Evolutionary conservation across 306 rosid species (phyloP).

Genomic region (Ochetophila trinervis): DNA sequence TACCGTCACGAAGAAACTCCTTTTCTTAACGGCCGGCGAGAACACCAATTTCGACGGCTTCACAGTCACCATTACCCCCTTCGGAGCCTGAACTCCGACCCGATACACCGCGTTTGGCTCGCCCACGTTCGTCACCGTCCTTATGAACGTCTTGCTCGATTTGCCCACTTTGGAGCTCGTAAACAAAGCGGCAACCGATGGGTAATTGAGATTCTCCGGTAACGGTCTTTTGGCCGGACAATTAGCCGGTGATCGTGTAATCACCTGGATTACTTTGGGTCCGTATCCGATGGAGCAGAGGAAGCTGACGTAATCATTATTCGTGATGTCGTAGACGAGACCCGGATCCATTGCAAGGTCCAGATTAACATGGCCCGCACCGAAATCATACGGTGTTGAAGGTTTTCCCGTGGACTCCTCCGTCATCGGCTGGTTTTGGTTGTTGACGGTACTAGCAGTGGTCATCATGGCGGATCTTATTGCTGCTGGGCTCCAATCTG

Average conservation of each 20-base stretch:
- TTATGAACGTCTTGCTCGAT: slow-evolving; percentile 43
- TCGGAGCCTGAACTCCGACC: slow-evolving; percentile 47
- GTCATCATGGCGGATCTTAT: slow-evolving; percentile 91
- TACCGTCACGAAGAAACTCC: slow-evolving; percentile 57
- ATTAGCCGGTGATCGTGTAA: slow-evolving; percentile 42
- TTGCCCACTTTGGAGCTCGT: slow-evolving; percentile 34
- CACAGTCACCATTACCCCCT: slow-evolving; percentile 62
- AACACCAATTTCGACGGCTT: slow-evolving; percentile 66
- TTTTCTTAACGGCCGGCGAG: slow-evolving; percentile 50
- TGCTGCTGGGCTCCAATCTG: slow-evolving; percentile 87
- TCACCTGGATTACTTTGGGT: slow-evolving; percentile 63
- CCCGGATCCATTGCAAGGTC: slow-evolving; percentile 87
- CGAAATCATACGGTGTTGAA: slow-evolving; percentile 69
- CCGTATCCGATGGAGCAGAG: slow-evolving; percentile 61
- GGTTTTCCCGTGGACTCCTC: slow-evolving; percentile 70
- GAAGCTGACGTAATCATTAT: slow-evolving; percentile 56
- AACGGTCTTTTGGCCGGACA: slow-evolving; percentile 54
- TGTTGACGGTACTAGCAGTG: slow-evolving; percentile 50
- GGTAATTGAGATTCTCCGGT: slow-evolving; percentile 80
- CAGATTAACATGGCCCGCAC: slow-evolving; percentile 71
- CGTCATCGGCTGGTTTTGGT: slow-evolving; percentile 46
- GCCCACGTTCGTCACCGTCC: slow-evolving; percentile 79
- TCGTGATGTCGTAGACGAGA: slow-evolving; percentile 59
- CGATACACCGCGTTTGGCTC: slow-evolving; percentile 44
- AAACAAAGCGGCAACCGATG: slow-evolving; percentile 60